Percentiles rank a stretch among this genome's conserved stretches.
Evolutionary conservation across 129 eudicot species (phyloP).

Genomic region (Glebionis coronaria): DNA sequence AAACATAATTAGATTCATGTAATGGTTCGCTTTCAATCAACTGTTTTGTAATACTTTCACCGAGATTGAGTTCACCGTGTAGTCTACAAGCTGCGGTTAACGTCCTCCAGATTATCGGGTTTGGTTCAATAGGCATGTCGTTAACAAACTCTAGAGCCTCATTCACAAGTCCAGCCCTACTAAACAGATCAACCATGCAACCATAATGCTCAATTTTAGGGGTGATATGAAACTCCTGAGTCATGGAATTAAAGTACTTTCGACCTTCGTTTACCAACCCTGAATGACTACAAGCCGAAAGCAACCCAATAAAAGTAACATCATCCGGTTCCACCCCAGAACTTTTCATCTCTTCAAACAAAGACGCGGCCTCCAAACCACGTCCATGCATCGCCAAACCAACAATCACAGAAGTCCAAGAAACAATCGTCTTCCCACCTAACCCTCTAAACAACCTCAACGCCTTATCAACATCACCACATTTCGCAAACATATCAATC

Average conservation of each 20-base stretch:
- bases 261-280: constrained; percentile 71
- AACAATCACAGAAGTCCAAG: constrained; percentile 80
- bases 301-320: constrained; percentile 74
- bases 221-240: constrained; percentile 29
- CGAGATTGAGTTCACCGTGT: constrained; percentile 61
- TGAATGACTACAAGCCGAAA: constrained; percentile 85
- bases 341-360: constrained; percentile 56
- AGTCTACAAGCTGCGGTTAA: constrained; percentile 58
- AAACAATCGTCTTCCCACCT: constrained; percentile 43
- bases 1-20: constrained; percentile 59
- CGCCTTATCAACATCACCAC: constrained; percentile 72
- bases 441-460: constrained; percentile 46
- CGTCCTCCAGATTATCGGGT: constrained; percentile 69
- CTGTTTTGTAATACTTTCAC: constrained; percentile 48
- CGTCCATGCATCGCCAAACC: constrained; percentile 87
- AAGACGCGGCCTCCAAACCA: constrained; percentile 61
- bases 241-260: constrained; percentile 51
- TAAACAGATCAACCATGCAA: constrained; percentile 76
- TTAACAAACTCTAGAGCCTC: constrained; percentile 67
- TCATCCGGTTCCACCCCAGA: constrained; percentile 53
- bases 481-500: constrained; percentile 79
- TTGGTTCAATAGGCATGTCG: constrained; percentile 72
- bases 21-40: constrained; percentile 51
- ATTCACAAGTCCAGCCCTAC: constrained; percentile 64
- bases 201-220: constrained; percentile 88